Conservation (phyloP, 2,329 filamentous ascomycete genomes). For the Aschersonia sp. region DNA sequence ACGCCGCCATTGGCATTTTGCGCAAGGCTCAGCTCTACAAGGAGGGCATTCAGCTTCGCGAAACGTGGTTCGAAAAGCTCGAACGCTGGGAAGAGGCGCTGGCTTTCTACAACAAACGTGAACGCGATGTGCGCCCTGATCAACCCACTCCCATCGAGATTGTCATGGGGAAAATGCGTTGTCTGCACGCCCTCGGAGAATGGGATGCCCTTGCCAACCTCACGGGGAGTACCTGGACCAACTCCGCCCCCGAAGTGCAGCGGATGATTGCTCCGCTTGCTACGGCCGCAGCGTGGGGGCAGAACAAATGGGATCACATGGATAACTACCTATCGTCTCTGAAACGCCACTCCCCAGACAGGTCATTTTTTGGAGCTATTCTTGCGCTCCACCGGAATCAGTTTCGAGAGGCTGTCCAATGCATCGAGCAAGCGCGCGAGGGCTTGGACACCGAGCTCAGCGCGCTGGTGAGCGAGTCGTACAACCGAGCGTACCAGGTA, state of each 20-base stretch:
- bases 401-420: slow-evolving; percentile 77
- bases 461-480: slow-evolving; percentile 93
- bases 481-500: slow-evolving; percentile 94
- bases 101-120: slow-evolving; percentile 78
- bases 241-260: slow-evolving; percentile 74
- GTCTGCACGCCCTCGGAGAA: slow-evolving; percentile 88
- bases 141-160: slow-evolving; percentile 65
- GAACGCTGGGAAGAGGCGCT: slow-evolving; percentile 97
- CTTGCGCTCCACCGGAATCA: slow-evolving; percentile 89
- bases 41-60: slow-evolving; percentile 82
- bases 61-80: slow-evolving; percentile 98
- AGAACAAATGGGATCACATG: slow-evolving; percentile 97
- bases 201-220: slow-evolving; percentile 88
- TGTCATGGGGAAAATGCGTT: slow-evolving; percentile 99
- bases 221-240: slow-evolving; percentile 86
- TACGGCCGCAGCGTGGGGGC: slow-evolving; percentile 89
- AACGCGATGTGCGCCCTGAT: slow-evolving; percentile 48
- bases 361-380: slow-evolving; percentile 96
- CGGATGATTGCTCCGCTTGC: slow-evolving; percentile 85
- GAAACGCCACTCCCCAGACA: slow-evolving; percentile 83
- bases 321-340: slow-evolving; percentile 92
- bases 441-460: slow-evolving; percentile 91
- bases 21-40: slow-evolving; percentile 91
- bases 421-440: slow-evolving; percentile 84
- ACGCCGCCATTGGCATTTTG: slow-evolving; percentile 94